Evolutionary conservation across 148 eudicot species (phyloP).

Genomic region (Pouteria glomerata): DNA sequence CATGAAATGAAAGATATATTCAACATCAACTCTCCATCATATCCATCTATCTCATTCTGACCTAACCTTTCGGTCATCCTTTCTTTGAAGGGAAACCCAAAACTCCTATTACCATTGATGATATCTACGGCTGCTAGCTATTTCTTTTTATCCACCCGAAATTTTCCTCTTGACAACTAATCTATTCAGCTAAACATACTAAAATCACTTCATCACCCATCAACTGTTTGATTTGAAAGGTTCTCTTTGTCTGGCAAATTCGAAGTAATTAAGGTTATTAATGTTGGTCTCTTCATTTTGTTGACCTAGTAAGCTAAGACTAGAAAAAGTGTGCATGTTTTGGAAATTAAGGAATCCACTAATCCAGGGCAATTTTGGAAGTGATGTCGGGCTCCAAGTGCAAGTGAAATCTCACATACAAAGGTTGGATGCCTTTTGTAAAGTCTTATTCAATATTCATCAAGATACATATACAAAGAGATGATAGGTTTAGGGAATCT

Average conservation of each 20-base stretch:
- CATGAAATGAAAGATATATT: slow-evolving; percentile 10
- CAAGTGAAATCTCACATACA: not conserved
- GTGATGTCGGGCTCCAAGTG: not conserved
- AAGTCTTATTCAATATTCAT: no score
- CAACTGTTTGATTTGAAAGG: not conserved
- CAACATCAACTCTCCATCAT: slow-evolving; percentile 3
- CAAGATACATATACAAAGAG: no score
- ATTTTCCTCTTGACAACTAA: not conserved
- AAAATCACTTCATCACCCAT: not conserved
- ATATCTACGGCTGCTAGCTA: not conserved
- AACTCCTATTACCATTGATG: not conserved
- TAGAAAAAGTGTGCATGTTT: not conserved
- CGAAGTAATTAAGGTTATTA: not conserved
- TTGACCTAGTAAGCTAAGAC: no score
- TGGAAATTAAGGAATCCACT: slow-evolving; percentile 16
- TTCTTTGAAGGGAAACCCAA: slow-evolving; percentile 4
- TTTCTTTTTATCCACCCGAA: not conserved
- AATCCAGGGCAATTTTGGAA: slow-evolving; percentile 14
- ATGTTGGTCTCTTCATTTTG: not conserved
- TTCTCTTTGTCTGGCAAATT: not conserved
- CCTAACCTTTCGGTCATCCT: slow-evolving; percentile 12
- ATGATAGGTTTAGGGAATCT: slow-evolving; percentile 13
- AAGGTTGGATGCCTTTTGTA: no score
- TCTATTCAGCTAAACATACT: not conserved
- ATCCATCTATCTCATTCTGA: slow-evolving; percentile 14